Base-by-base conservation (phyloP, 805 yeast species). In the Candida lessepsii region DNA sequence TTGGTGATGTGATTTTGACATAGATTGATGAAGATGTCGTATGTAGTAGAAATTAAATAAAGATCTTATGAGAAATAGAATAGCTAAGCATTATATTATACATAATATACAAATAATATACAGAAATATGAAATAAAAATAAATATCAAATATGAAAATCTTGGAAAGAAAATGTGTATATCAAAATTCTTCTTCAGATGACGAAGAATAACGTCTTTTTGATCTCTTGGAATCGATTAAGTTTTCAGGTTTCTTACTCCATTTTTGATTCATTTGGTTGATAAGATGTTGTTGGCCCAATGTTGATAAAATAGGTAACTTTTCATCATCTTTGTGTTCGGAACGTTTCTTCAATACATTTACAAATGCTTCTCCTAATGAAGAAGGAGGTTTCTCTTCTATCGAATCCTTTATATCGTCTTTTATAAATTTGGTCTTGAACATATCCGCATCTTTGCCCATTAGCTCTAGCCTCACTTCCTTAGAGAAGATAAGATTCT, bases 401-500 rank as follows among this genome's bases (percentile, higher is more conserved):
- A 11, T 26, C 15, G 6, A 6, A 26, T 14, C 19, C 24, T 23
- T 29, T 5, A 11, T 5, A 18, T 11, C 33, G 9, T 19, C 26
- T 19, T 45, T 45, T 23, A 41, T 44, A 40, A 41, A 35, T 41
- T 43, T 36, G 37, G 51, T 19, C 37, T 42, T 42, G 9, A 37
- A 41, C 25, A 32, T 21, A 28, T 42, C 43, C 18, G 39, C 37
- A n/a, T 48, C 48, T 32, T 45, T 42, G 13, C 50, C 46, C 11
- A 52, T 42, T 9, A 68, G 48, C 50, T 69, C 74, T 13, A 65
- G 39, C 45, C 67, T 70, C 7, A 69, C 47, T 27, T 68, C 73
- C 46, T 68, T 69, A 15, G 69, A 61, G 39, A 56, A 57, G 1
- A 65, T 44, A 10, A 58, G 40, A 38, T 55, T 61, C 43, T 60